These are phyloP conservation scores for Sideroxylon spinosum DNA, from an alignment of 179 eudicot species.

Conservation along the genomic window DNA sequence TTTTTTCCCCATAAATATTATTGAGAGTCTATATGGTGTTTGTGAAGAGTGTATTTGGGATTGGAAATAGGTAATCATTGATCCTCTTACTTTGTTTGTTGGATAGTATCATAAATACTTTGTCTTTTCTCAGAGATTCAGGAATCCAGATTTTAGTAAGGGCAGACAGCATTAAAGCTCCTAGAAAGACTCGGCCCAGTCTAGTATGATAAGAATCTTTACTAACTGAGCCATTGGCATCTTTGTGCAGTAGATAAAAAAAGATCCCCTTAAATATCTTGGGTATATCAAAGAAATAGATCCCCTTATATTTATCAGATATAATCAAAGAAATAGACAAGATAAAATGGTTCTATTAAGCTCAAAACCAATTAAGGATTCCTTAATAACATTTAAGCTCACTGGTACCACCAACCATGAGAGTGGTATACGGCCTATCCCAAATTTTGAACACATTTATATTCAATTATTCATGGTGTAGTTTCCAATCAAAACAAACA, in stretches of 20 bases:
- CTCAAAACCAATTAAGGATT: background rate
- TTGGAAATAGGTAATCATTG: background rate
- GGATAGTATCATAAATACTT: background rate
- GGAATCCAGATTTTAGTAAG: background rate
- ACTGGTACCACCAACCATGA: background rate
- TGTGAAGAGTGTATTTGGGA: background rate
- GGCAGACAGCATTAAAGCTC: background rate
- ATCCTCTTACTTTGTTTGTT: background rate
- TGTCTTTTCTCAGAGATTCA: background rate
- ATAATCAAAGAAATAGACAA: background rate
- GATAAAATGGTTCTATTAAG: background rate
- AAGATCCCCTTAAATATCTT: background rate
- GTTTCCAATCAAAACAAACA: background rate
- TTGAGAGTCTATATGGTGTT: background rate
- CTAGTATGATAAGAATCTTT: background rate
- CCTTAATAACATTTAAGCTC: background rate
- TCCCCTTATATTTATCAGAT: background rate
- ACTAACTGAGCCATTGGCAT: background rate
- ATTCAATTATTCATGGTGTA: background rate
- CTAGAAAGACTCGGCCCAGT: background rate
- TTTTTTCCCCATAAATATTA: no score
- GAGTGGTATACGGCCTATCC: constrained; percentile 4
- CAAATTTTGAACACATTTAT: background rate
- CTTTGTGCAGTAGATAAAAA: background rate
- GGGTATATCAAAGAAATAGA: background rate